Conservation (phyloP, 345 rosid genomes). For the Linum tenue region DNA sequence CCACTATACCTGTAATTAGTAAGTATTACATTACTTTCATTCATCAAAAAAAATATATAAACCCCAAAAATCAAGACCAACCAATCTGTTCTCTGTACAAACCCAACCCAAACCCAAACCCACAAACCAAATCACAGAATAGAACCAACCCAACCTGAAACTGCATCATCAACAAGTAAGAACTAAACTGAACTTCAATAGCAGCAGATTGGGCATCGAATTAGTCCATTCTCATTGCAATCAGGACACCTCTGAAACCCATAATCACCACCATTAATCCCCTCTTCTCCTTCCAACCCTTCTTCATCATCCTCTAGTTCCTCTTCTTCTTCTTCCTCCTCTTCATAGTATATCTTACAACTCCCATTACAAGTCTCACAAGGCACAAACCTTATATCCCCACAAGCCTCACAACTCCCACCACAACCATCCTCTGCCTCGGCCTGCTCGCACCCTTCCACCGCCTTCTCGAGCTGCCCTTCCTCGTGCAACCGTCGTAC, state of each 20-base stretch:
- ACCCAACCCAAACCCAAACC: too few species aligned
- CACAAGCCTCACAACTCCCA: constrained; percentile 71
- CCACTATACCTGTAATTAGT: too few species aligned
- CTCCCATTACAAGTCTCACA: constrained; percentile 90
- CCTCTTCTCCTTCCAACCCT: constrained; percentile 18
- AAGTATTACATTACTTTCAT: too few species aligned
- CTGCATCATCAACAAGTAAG: not conserved
- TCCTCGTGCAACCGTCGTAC: constrained; percentile 21
- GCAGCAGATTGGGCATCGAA: constrained; percentile 47
- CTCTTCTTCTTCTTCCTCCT: constrained; percentile 23
- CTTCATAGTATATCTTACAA: constrained; percentile 64
- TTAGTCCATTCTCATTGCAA: constrained; percentile 28
- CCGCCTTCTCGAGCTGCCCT: constrained; percentile 17
- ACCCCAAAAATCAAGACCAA: too few species aligned
- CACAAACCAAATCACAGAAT: not conserved
- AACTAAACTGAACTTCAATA: constrained; percentile 5
- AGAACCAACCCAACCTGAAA: not conserved
- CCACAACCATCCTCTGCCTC: constrained; percentile 28
- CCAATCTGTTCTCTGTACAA: too few species aligned
- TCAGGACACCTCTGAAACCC: constrained; percentile 41
- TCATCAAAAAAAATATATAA: too few species aligned
- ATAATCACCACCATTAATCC: constrained; percentile 26
- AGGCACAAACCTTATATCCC: constrained; percentile 82
- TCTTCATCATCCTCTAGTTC: constrained; percentile 23
- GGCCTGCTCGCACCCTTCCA: constrained; percentile 39